phyloP scores from a whole-genome alignment of 345 rosid species.

The Syzygium aromaticum region DNA sequence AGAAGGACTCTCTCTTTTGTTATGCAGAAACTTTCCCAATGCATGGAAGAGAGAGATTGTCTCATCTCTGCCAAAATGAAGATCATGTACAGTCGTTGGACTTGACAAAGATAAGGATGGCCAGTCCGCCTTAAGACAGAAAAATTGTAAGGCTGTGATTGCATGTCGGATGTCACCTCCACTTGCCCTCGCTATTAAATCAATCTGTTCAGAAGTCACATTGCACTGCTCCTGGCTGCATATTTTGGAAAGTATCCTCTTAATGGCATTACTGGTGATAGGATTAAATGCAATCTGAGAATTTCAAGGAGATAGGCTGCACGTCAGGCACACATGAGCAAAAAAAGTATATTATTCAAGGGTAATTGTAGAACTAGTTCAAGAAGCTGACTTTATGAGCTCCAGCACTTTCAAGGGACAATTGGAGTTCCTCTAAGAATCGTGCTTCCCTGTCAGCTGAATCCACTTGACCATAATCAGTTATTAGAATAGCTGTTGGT shows the following conservation, averaged over 20 bases:
- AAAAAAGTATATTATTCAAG: not conserved
- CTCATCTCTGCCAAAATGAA: constrained; percentile 68
- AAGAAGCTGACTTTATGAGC: constrained; percentile 68
- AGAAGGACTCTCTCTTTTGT: constrained; percentile 61
- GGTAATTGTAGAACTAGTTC: constrained; percentile 8
- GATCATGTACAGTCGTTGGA: constrained; percentile 16
- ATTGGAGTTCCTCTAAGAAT: constrained; percentile 55
- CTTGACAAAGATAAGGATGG: constrained; percentile 14
- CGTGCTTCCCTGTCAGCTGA: constrained; percentile 41
- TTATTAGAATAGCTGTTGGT: constrained; percentile 64
- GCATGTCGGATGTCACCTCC: constrained; percentile 98
- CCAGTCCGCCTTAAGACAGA: constrained; percentile 41
- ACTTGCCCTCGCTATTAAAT: constrained; percentile 66
- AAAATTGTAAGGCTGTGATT: constrained; percentile 77
- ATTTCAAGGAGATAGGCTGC: constrained; percentile 5
- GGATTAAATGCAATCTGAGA: constrained; percentile 84
- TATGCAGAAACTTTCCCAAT: constrained; percentile 92
- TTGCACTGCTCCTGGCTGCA: constrained; percentile 56
- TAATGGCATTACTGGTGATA: constrained; percentile 68
- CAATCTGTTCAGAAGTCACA: constrained; percentile 53
- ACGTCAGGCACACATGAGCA: constrained; percentile 16
- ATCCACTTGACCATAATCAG: constrained; percentile 50
- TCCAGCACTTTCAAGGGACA: constrained; percentile 68
- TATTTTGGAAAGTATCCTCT: constrained; percentile 65
- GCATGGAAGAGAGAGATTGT: constrained; percentile 88